These are phyloP conservation scores for Candida gorgasii DNA, from an alignment of 805 yeast species.

Conservation along the genomic window DNA sequence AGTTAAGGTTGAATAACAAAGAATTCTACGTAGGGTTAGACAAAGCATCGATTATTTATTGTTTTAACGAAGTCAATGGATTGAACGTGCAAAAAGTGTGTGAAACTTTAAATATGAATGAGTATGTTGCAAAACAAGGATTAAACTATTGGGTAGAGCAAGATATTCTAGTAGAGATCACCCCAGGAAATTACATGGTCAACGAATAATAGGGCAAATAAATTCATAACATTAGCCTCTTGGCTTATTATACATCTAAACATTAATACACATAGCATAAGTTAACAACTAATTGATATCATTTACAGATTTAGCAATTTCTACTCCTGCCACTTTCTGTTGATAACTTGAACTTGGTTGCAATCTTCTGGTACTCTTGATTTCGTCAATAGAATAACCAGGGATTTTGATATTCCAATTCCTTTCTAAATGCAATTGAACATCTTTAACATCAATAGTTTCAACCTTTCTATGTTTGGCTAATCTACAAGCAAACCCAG, in stretches of 20 bases:
- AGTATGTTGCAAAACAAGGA: constrained; percentile 36
- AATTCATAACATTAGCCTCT: too few relatives aligned
- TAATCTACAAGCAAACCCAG: constrained; percentile 88
- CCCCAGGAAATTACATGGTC: constrained; percentile 34
- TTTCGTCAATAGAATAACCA: constrained; percentile 89
- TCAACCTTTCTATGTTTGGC: constrained; percentile 95
- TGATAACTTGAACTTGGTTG: constrained; percentile 62
- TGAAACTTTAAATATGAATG: constrained; percentile 42
- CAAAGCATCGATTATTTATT: constrained; percentile 61
- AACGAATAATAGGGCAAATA: constrained; percentile 46
- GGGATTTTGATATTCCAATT: constrained; percentile 96
- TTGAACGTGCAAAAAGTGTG: constrained; percentile 34
- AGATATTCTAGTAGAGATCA: constrained; percentile 49
- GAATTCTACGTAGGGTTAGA: constrained; percentile 61
- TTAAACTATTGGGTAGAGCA: constrained; percentile 64
- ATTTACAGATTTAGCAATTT: constrained; percentile 61
- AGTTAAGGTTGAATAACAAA: constrained; percentile 45
- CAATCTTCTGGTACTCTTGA: constrained; percentile 74
- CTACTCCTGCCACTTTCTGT: constrained; percentile 70
- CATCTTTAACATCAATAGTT: constrained; percentile 80
- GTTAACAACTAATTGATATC: constrained; percentile 24
- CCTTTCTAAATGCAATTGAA: constrained; percentile 71
- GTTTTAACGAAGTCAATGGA: constrained; percentile 44
- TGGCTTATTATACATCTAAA: background rate
- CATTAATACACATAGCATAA: background rate